Evolutionary conservation across 257 asterid species (phyloP).

Genomic region (Ilex aquifolium): DNA sequence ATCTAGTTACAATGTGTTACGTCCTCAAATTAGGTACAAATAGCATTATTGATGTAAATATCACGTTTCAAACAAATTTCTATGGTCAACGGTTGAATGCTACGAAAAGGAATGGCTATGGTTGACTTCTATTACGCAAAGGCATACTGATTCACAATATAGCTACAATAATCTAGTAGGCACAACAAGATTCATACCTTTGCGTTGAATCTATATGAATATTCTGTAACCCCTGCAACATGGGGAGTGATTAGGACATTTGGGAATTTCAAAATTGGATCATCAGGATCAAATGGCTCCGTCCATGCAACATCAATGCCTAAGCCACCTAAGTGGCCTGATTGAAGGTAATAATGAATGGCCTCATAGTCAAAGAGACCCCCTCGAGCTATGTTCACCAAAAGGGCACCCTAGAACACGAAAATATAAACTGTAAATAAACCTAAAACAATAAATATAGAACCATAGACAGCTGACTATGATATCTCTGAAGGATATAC

Average conservation of each 20-base stretch:
- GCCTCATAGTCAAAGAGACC: conserved; percentile 79
- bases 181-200: conserved; percentile 43
- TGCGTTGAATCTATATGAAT: conserved; percentile 72
- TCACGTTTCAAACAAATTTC: too few relatives aligned
- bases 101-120: too few relatives aligned
- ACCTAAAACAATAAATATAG: not conserved
- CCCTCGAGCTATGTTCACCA: conserved; percentile 83
- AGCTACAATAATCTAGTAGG: not conserved
- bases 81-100: too few relatives aligned
- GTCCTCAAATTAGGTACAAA: too few relatives aligned
- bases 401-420: conserved; percentile 59
- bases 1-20: too few relatives aligned
- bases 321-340: conserved; percentile 91
- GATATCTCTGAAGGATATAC: too few relatives aligned
- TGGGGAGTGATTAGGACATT: conserved; percentile 89
- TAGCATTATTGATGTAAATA: too few relatives aligned
- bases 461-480: too few relatives aligned
- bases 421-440: not conserved
- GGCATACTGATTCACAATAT: too few relatives aligned
- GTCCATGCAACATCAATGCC: conserved; percentile 97
- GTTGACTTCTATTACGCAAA: too few relatives aligned
- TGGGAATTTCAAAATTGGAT: conserved; percentile 63
- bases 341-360: conserved; percentile 53
- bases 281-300: conserved; percentile 92
- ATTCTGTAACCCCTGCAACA: conserved; percentile 86